A percentile compares a stretch with the other conserved stretches of the same genome.
phyloP scores from a whole-genome alignment of 202 grass and related monocot genomes.

The Hordeum pubiflorum region DNA sequence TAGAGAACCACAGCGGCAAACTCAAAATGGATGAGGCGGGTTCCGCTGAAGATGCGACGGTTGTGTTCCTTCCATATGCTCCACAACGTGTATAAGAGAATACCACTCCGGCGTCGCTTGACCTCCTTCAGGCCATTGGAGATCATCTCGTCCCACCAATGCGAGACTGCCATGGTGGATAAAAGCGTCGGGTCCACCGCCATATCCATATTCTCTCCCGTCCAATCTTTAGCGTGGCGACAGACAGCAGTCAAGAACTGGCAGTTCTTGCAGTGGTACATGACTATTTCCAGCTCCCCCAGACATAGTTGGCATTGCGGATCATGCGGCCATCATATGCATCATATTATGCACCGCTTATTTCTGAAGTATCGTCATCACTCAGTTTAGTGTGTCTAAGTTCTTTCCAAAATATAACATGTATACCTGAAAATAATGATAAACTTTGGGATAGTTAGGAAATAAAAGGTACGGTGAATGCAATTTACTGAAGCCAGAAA shows the following conservation, averaged over 20 bases:
- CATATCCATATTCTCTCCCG: not conserved
- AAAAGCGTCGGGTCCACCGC: not conserved
- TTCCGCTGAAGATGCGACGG: not conserved
- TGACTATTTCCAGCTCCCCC: not conserved
- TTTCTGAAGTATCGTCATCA: not conserved
- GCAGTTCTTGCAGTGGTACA: not conserved
- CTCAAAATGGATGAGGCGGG: not conserved
- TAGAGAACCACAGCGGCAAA: not conserved
- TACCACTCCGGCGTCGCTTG: not conserved
- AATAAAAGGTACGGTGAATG: not conserved
- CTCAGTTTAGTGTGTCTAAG: not conserved
- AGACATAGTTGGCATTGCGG: not conserved
- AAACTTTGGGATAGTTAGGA: not conserved
- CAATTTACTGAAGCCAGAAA: not conserved
- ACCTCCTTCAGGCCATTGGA: not conserved
- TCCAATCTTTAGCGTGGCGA: not conserved
- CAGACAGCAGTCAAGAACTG: not conserved
- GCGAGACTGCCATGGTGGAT: not conserved
- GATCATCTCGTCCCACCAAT: not conserved
- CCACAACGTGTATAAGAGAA: not conserved
- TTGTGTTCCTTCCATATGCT: not conserved
- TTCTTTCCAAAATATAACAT: constrained; percentile 1
- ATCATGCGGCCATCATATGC: not conserved
- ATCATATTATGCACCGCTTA: not conserved
- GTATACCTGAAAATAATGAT: not conserved